Conservation (phyloP, 495 filamentous ascomycete genomes). For the Apiosordaria backusii region DNA sequence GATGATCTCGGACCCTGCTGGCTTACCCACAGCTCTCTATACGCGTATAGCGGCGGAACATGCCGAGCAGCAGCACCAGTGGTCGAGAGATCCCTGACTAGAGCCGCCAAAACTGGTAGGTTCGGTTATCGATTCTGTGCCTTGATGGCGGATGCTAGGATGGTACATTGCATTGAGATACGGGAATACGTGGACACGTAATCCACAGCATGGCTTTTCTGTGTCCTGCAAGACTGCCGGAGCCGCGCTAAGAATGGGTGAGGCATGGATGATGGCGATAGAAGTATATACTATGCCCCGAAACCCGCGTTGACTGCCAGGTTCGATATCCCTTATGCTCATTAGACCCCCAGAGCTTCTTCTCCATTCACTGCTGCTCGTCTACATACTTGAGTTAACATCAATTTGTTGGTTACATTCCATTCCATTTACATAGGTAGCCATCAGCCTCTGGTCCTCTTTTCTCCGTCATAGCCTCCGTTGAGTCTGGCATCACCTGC, state of each 20-base stretch:
- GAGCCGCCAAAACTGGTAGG: neutral
- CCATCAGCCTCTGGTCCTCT: too few species aligned
- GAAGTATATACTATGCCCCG: neutral
- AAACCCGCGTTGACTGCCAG: too few species aligned
- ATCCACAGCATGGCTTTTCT: neutral
- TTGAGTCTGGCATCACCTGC: too few species aligned
- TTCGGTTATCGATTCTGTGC: neutral
- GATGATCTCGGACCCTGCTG: neutral
- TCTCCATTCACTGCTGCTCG: too few species aligned
- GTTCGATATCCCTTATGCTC: too few species aligned
- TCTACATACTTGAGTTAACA: too few species aligned
- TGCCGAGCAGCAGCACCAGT: neutral
- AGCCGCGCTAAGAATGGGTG: neutral
- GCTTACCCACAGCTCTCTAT: neutral
- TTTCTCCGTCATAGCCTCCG: too few species aligned
- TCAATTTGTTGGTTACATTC: too few species aligned
- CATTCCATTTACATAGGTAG: too few species aligned
- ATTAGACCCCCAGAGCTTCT: too few species aligned
- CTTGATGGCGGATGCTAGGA: neutral
- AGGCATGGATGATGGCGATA: neutral
- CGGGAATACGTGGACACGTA: neutral
- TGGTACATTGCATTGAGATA: neutral
- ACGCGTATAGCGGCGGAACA: neutral
- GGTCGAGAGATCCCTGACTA: too few species aligned
- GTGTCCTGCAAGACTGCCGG: neutral